Conservation (phyloP, 768 basidiomycete genomes). For the Fomitopsis serialis region DNA sequence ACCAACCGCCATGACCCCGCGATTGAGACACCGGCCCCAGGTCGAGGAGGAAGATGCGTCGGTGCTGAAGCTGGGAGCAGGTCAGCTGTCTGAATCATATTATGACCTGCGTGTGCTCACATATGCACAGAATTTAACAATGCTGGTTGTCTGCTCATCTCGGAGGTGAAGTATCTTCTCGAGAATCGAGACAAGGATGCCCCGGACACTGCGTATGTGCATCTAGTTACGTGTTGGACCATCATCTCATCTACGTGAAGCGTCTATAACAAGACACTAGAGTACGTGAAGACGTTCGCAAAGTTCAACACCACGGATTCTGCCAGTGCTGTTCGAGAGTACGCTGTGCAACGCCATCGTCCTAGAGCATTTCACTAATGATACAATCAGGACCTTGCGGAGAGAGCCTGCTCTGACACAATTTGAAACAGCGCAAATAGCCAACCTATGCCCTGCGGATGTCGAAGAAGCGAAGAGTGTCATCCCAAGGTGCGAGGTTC, state of each 20-base stretch:
- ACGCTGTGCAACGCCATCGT: conserved; percentile 17
- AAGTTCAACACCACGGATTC: conserved; percentile 86
- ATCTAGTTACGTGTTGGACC: not conserved
- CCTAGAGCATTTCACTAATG: not conserved
- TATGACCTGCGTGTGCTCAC: not conserved
- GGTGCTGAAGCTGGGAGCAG: conserved; percentile 74
- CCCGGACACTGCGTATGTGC: conserved; percentile 75
- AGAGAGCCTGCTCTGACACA: conserved; percentile 78
- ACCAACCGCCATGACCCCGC: conserved; percentile 37
- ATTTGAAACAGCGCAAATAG: conserved; percentile 91
- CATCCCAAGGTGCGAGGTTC: conserved; percentile 63
- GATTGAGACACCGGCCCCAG: conserved; percentile 56
- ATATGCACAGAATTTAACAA: conserved; percentile 74
- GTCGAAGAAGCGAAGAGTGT: conserved; percentile 91
- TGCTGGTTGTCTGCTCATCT: conserved; percentile 85
- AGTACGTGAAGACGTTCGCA: conserved; percentile 88
- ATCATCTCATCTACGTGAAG: conserved; percentile 32
- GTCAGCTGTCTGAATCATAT: conserved; percentile 27
- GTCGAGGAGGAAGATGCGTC: conserved; percentile 86
- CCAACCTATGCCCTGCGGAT: conserved; percentile 83
- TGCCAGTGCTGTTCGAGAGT: conserved; percentile 86
- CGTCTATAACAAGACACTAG: conserved; percentile 89
- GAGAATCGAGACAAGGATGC: conserved; percentile 86
- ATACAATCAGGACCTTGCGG: conserved; percentile 55
- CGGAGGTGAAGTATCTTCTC: conserved; percentile 86